Conservation (phyloP, 192 early-diverging fungal species). For the Linnemannia hyalina region DNA sequence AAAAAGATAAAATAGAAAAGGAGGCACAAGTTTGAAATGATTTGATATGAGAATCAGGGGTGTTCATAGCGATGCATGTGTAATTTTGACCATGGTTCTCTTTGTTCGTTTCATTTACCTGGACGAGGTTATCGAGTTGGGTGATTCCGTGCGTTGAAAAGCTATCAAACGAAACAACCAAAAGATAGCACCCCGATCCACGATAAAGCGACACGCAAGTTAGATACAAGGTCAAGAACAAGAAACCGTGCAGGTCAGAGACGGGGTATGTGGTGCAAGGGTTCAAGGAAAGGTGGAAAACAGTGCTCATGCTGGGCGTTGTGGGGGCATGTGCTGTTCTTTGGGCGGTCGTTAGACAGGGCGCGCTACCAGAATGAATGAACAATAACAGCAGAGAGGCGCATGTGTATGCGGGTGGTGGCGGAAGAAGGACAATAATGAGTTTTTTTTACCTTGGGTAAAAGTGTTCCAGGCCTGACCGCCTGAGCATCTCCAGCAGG, state of each 20-base stretch:
- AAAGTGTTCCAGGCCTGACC: conserved; percentile 73
- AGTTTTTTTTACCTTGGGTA: conserved; percentile 59
- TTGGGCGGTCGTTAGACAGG: background rate
- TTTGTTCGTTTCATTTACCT: conserved; percentile 46
- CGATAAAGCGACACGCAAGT: background rate
- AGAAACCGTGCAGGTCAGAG: background rate
- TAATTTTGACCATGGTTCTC: background rate
- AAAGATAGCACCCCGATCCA: background rate
- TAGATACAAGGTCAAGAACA: background rate
- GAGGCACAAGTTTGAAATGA: background rate
- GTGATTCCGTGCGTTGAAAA: conserved; percentile 70
- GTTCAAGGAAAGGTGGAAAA: background rate
- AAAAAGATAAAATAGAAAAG: background rate
- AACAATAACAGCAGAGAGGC: background rate
- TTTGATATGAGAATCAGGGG: background rate
- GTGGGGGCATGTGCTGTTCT: too few species aligned
- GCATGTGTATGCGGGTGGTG: background rate
- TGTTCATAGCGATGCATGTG: background rate
- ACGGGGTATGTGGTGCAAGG: background rate
- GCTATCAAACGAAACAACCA: conserved; percentile 33
- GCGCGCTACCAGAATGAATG: background rate
- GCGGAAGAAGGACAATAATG: background rate
- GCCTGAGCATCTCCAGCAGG: conserved; percentile 74
- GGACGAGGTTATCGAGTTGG: conserved; percentile 72
- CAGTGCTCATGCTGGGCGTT: background rate